Conservation (phyloP, 768 basidiomycete species). For the Russula abietina region DNA sequence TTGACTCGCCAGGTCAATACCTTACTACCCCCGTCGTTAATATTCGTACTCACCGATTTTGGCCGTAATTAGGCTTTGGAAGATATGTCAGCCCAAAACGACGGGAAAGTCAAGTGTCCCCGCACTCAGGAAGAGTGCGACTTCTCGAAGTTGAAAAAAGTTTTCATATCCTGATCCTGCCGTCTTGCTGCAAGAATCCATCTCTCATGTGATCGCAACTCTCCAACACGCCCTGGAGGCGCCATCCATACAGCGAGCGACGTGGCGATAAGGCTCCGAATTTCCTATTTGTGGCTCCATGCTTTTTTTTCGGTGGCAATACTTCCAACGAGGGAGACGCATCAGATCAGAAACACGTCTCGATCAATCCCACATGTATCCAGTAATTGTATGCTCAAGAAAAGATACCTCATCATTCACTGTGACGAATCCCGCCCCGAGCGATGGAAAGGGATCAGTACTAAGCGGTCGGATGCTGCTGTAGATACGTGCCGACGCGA, state of each 20-base stretch:
- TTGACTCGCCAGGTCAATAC: background rate
- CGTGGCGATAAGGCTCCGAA: background rate
- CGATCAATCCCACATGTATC: background rate
- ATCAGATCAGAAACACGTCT: background rate
- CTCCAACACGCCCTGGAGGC: background rate
- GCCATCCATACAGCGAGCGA: background rate
- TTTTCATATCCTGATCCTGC: slow-evolving; percentile 71
- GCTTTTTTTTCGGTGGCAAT: background rate
- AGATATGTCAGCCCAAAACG: slow-evolving; percentile 79
- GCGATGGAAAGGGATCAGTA: background rate
- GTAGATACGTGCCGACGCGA: background rate
- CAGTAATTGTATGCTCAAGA: background rate
- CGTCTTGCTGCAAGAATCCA: background rate
- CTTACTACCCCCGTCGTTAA: background rate
- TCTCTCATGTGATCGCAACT: background rate
- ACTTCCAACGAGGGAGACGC: background rate
- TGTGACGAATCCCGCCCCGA: background rate
- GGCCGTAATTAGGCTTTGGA: slow-evolving; percentile 58
- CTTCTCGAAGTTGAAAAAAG: slow-evolving; percentile 69
- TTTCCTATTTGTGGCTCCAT: background rate
- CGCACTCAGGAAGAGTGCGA: slow-evolving; percentile 59
- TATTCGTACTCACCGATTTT: background rate
- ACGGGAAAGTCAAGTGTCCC: slow-evolving; percentile 80
- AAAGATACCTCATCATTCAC: background rate
- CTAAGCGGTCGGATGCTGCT: background rate